Base-by-base conservation (phyloP, 768 basidiomycete species). In the Lentinula aciculospora region DNA sequence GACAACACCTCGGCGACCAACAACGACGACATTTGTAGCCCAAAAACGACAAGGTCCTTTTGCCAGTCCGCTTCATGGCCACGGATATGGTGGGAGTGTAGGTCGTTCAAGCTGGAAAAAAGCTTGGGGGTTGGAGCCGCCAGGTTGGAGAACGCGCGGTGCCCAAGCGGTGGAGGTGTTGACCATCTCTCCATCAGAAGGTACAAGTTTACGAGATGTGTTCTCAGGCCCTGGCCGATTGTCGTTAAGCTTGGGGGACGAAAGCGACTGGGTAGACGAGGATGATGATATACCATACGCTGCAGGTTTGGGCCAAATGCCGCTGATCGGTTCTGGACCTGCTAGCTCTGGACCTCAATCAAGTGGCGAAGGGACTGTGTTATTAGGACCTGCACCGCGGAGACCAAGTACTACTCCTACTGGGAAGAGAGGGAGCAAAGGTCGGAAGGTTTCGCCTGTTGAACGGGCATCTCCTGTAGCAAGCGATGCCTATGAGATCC, bases 211-310 rank as follows among this genome's bases (percentile, higher is more conserved):
- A 27, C 78, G 91, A 37, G 91, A 94, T 62, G 91, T 94, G 27
- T 92, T 94, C 60, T 83, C 86, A n/a, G 84, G 87, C 17, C 69
- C 86, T 17, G 84, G 87, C 17, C 68, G 87, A 60, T 79, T 76
- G 60, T 81, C 86, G 39, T 61, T 81, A 42, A 81, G 64, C 63
- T 68, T 79, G 51, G 87, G 88, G 7, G 92, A 92, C 64, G 91
- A 93, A 63, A 86, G 85, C 46, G 90, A 92, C 61, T 93, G 91
- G 91, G 86, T 91, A 13, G 92, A 93, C 64, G 89, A 92, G 63
- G 91, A 94, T 40, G 91, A 92, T 6, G 89, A 92, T 63, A 70
- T 84, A 7, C 79, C 78, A 25, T 92, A 90, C 71, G 86, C 83
- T 13, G 90, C 89, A 47, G 91, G 91, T 4, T 69, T 94, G 29